Base-by-base conservation (phyloP, 192 early-diverging fungal genomes). In the Backusella sp. region DNA sequence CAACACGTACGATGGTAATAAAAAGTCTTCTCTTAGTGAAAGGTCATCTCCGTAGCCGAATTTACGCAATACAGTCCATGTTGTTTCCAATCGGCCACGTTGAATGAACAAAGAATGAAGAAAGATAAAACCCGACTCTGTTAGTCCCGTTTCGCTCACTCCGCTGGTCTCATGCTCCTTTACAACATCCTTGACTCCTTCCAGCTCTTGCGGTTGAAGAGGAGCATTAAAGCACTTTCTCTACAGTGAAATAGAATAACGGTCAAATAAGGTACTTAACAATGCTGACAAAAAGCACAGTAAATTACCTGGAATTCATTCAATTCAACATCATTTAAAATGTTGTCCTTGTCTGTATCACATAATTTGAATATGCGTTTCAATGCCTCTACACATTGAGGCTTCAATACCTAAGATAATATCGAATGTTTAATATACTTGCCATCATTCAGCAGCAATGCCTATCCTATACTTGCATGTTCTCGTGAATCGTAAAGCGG, bases 11-110 rank as follows among this genome's bases (percentile, higher is more conserved):
- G 88, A 83, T 39, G 97, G 98, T 62, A 84, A 91, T 75, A 99
- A 77, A 79, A 92, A 99, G 73, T 97, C 97, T 80, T 97, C 96
- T 70, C 95, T 85, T 70, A 99, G 77, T 0, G 93, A 91, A 53
- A 99, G 77, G 75, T 99, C 97, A 77, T 98, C 94, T 30, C 96
- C 96, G 77, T 99, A 99, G 32, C 97, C 97, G 86, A 99, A 99
- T 75, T 90, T 91, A 59, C 97, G 84, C 68, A 99, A 79, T 2
- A 99, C 97, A 49, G 96, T 96, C 98, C 98, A 99, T 26, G 98
- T 98, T 6, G 98, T 99, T 79, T 99, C 98, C 21, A 98, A 85
- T 17, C 97, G 91, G 15, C 98, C 98, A 6, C 96, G 88, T 87
- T 98, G 97, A 67, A 99, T 97, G 81, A 98, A 99, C 30, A 97